These are phyloP conservation scores for Blastobotrys serpentis DNA, from an alignment of 1,139 yeast genomes.

Conservation along the genomic window DNA sequence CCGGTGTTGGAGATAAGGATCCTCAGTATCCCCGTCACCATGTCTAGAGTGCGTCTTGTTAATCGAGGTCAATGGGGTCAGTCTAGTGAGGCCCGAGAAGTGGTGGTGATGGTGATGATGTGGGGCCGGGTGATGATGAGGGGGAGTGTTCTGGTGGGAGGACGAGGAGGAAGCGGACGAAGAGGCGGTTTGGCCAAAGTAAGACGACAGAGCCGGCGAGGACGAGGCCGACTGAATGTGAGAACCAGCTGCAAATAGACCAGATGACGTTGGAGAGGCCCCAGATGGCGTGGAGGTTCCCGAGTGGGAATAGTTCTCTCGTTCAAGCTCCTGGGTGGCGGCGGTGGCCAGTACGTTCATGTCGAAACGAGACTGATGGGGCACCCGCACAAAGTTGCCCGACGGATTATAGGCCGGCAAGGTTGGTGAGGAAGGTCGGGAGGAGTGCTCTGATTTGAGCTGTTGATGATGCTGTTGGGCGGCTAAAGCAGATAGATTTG, in stretches of 20 bases:
- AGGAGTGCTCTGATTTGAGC: slow-evolving; percentile 22
- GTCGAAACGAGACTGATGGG: slow-evolving; percentile 48
- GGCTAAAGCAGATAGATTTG: slow-evolving; percentile 13
- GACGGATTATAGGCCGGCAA: slow-evolving; percentile 16
- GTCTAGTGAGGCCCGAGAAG: slow-evolving; percentile 51
- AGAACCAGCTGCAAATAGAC: slow-evolving; percentile 9
- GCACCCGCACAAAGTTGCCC: slow-evolving; percentile 29
- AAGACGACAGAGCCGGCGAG: slow-evolving; percentile 63
- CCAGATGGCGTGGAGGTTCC: slow-evolving; percentile 16
- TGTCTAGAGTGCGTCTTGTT: slow-evolving; percentile 23
- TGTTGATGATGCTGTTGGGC: slow-evolving; percentile 15
- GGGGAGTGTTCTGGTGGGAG: slow-evolving; percentile 26
- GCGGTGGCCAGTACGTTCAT: slow-evolving; percentile 79
- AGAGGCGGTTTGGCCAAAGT: slow-evolving; percentile 40
- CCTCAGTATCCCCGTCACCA: slow-evolving; percentile 46
- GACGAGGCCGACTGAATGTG: slow-evolving; percentile 54
- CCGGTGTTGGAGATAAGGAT: slow-evolving; percentile 49
- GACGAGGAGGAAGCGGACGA: slow-evolving; percentile 9
- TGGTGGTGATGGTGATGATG: slow-evolving; percentile 39
- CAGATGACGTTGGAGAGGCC: slow-evolving; percentile 17
- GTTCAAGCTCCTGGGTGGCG: slow-evolving; percentile 73
- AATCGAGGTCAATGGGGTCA: slow-evolving; percentile 51
- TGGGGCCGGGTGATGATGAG: slow-evolving; percentile 27
- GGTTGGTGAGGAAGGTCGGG: slow-evolving; percentile 27
- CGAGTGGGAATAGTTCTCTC: slow-evolving; percentile 34